Evolutionary conservation across 1,284 basidiomycete species (phyloP).

Genomic region (Thelephora terrestris): DNA sequence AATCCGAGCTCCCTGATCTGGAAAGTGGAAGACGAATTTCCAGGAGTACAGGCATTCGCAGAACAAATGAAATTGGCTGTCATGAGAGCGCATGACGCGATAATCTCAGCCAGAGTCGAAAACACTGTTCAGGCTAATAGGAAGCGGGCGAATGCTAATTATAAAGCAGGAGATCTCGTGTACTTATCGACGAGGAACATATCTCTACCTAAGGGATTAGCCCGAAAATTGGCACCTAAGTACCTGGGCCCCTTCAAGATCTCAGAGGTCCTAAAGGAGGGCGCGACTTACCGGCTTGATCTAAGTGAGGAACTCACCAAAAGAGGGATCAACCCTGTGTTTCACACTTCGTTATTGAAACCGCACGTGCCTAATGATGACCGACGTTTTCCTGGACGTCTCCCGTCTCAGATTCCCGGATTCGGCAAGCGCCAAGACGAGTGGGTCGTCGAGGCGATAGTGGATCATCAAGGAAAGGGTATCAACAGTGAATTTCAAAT

Average conservation of each 20-base stretch:
- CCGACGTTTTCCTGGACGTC: conserved; percentile 18
- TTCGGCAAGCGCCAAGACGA: conserved; percentile 14
- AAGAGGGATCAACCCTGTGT: conserved; percentile 19
- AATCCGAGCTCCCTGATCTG: no score
- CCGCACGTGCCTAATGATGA: conserved; percentile 22
- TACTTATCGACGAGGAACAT: no score
- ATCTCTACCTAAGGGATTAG: conserved; percentile 14
- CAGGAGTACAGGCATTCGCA: no score
- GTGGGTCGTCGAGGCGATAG: conserved; percentile 23
- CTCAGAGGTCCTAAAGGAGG: conserved; percentile 3
- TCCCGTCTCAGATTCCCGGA: conserved; percentile 10
- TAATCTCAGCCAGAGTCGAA: background rate
- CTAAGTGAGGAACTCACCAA: conserved; percentile 16
- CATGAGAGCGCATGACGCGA: no score
- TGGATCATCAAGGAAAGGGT: conserved; percentile 20
- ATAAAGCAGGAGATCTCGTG: conserved; percentile 18
- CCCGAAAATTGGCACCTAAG: conserved; percentile 19
- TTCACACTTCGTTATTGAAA: conserved; percentile 21
- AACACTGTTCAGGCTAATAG: background rate
- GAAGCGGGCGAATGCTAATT: conserved; percentile 3
- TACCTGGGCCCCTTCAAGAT: conserved; percentile 16
- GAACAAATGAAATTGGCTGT: no score
- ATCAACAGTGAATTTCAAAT: conserved; percentile 20
- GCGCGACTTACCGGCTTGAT: conserved; percentile 16
- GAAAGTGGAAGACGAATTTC: no score